Percentiles rank a stretch among this genome's conserved stretches.
Evolutionary conservation across 1,284 basidiomycete genomes (phyloP).

Genomic region (Sporisorium iseilematis-ciliati): DNA sequence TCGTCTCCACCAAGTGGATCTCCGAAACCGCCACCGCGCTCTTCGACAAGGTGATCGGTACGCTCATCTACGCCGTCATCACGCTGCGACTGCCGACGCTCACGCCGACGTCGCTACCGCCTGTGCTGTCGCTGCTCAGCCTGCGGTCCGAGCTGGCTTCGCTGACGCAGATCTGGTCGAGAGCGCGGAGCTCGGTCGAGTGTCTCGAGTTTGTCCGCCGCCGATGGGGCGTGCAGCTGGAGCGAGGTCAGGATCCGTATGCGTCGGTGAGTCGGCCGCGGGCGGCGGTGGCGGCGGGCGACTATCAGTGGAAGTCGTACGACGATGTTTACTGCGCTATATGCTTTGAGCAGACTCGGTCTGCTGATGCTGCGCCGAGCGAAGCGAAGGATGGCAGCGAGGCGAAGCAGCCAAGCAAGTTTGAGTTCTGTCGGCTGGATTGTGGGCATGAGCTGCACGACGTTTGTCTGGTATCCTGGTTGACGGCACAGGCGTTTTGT

Average conservation of each 20-base stretch:
- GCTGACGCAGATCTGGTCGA: slow-evolving; percentile 46
- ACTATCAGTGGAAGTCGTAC: slow-evolving; percentile 49
- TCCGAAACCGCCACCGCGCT: slow-evolving; percentile 47
- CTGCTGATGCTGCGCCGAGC: neutral
- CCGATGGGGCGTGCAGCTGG: slow-evolving; percentile 45
- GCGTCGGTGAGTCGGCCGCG: slow-evolving; percentile 22
- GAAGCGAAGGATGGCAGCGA: neutral
- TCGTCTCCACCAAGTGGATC: slow-evolving; percentile 53
- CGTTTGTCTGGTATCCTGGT: slow-evolving; percentile 53
- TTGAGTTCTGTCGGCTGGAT: slow-evolving; percentile 46
- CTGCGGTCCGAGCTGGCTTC: slow-evolving; percentile 46
- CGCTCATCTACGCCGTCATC: slow-evolving; percentile 46
- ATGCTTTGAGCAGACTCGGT: slow-evolving; percentile 50
- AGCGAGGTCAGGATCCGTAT: slow-evolving; percentile 30
- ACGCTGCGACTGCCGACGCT: slow-evolving; percentile 53
- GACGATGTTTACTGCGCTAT: slow-evolving; percentile 54
- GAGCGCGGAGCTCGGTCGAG: slow-evolving; percentile 46
- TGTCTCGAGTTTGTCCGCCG: slow-evolving; percentile 58
- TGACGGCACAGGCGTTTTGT: slow-evolving; percentile 56
- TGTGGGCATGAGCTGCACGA: slow-evolving; percentile 59
- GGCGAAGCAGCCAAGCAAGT: neutral
- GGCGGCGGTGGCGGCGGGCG: slow-evolving; percentile 30
- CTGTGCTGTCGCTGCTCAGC: slow-evolving; percentile 49
- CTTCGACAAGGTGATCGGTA: slow-evolving; percentile 48
- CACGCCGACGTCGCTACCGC: slow-evolving; percentile 53